Evolutionary conservation across 192 early-diverging fungal genomes (phyloP).

Genomic region (Mortierella hygrophila): DNA sequence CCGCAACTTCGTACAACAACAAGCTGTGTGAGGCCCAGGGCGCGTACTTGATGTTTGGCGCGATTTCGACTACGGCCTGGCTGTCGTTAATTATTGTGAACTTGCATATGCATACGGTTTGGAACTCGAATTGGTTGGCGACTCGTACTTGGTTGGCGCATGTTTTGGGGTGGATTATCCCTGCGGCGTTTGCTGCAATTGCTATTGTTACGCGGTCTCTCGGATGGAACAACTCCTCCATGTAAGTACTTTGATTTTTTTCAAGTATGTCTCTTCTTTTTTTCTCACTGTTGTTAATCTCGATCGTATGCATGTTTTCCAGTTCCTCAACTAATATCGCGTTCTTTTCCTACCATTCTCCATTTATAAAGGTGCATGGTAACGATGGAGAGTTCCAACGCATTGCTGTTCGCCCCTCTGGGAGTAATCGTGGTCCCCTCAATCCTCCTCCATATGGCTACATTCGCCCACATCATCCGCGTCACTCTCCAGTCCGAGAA

Average conservation of each 20-base stretch:
- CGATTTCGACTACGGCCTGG: conserved; percentile 55
- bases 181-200: conserved; percentile 46
- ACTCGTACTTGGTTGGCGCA: conserved; percentile 51
- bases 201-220: conserved; percentile 45
- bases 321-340: neutral
- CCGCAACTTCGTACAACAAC: conserved; percentile 51
- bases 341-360: conserved; percentile 18
- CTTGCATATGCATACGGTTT: conserved; percentile 62
- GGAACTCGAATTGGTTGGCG: conserved; percentile 59
- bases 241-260: conserved; percentile 26
- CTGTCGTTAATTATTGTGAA: conserved; percentile 42
- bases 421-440: conserved; percentile 56
- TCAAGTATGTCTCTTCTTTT: conserved; percentile 7
- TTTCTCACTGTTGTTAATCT: neutral
- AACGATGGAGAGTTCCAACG: conserved; percentile 12
- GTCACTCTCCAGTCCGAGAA: conserved; percentile 28
- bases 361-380: conserved; percentile 30
- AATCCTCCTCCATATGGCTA: conserved; percentile 57
- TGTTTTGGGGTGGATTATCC: conserved; percentile 57
- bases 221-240: conserved; percentile 58
- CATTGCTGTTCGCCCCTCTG: conserved; percentile 57
- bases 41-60: conserved; percentile 55
- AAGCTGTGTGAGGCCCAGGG: conserved; percentile 52
- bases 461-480: conserved; percentile 60
- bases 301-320: no score